phyloP scores from a whole-genome alignment of 2,329 filamentous ascomycete genomes.

The Diaporthe vexans region DNA sequence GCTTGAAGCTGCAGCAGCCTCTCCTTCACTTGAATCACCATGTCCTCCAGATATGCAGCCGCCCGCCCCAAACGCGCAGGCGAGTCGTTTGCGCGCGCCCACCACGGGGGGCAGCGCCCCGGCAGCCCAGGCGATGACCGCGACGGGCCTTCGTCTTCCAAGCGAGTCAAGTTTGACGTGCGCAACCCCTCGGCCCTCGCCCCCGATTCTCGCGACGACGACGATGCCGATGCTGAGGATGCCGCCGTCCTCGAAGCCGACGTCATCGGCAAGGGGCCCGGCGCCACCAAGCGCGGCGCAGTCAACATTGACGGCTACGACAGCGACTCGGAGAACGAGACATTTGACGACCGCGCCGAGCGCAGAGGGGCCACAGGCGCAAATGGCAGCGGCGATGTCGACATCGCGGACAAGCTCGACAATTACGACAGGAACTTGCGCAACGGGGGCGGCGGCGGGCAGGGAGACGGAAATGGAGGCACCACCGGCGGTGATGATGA shows the following conservation, averaged over 20 bases:
- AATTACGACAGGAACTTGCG: slow-evolving; percentile 63
- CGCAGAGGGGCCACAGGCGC: slow-evolving; percentile 61
- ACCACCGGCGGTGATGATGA: slow-evolving; percentile 71
- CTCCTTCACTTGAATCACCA: slow-evolving; percentile 47
- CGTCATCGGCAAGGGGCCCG: slow-evolving; percentile 85
- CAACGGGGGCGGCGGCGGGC: slow-evolving; percentile 43
- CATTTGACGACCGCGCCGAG: slow-evolving; percentile 82
- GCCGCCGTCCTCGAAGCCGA: slow-evolving; percentile 88
- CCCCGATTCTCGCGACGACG: slow-evolving; percentile 82
- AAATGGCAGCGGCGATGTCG: slow-evolving; percentile 55
- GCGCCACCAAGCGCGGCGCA: slow-evolving; percentile 88
- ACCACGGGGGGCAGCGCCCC: slow-evolving; percentile 70
- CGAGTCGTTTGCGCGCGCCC: slow-evolving; percentile 83
- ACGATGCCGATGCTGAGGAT: slow-evolving; percentile 60
- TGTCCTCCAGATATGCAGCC: slow-evolving; percentile 72
- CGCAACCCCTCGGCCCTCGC: slow-evolving; percentile 95
- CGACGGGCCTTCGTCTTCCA: slow-evolving; percentile 60
- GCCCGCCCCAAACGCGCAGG: slow-evolving; percentile 86
- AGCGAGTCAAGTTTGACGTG: slow-evolving; percentile 92
- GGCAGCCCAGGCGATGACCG: slow-evolving; percentile 50
- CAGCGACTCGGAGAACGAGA: slow-evolving; percentile 92
- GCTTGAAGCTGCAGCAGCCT: neutral
- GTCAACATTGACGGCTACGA: slow-evolving; percentile 98
- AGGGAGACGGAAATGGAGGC: no score
- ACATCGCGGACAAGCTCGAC: slow-evolving; percentile 66